Base-by-base conservation (phyloP, 768 basidiomycete genomes). In the Rhodotorula kratochvilovae region DNA sequence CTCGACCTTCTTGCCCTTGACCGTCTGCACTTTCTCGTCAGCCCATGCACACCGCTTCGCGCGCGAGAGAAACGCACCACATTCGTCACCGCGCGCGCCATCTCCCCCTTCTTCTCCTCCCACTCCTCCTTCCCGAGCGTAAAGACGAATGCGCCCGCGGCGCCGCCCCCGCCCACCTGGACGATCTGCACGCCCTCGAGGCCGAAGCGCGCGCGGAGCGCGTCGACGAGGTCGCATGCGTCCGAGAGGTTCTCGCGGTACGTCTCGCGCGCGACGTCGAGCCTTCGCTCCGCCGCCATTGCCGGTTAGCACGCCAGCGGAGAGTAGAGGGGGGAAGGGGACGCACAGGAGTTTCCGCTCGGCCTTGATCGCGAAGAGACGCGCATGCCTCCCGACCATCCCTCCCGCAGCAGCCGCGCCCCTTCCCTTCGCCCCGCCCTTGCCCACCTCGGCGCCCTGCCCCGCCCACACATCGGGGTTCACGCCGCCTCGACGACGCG, bases 261-360 rank as follows among this genome's bases (percentile, higher is more conserved):
- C 0, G 94, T 94, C 79, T 92, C 92, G 5, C 96, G 86, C 3
- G 95, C 96, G 13, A 98, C 92, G 73, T 98, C 95, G 42, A 99
- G 87, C 5, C 70, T 71, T 53, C 42, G 56, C n/a, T n/a, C n/a
- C n/a, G n/a, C n/a, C n/a, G n/a, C n/a, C n/a, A n/a, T 39, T 39
- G 39, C n/a, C n/a, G n/a, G n/a, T n/a, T n/a, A n/a, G n/a, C n/a
- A n/a, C n/a, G n/a, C n/a, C n/a, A n/a, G n/a, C n/a, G n/a, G n/a
- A n/a, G n/a, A n/a, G n/a, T n/a, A n/a, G n/a, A n/a, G n/a, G n/a
- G n/a, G 42, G 27, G 29, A 43, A 2, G 23, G 43, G 29, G 42
- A 43, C 51, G 71, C 59, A 66, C 70, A 71, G 48, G 33, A 43
- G 27, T 39, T 73, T 75, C 54, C 55, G 35, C n/a, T 72, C 54